Base-by-base conservation (phyloP, 2,329 filamentous ascomycete genomes). In the Fusarium pseudonygamai region DNA sequence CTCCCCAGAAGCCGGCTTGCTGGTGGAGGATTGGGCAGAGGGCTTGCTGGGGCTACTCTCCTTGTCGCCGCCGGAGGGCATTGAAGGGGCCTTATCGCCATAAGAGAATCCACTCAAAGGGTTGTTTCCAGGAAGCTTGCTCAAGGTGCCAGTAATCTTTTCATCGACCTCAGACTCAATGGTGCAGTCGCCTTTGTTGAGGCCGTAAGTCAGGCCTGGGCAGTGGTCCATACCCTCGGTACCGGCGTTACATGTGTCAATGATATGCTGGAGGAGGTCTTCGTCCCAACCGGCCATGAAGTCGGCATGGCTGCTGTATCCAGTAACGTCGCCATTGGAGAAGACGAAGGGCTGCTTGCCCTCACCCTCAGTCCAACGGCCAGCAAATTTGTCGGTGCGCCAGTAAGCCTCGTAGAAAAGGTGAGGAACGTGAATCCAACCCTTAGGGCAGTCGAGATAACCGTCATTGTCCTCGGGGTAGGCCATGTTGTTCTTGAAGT, bases 261-360 rank as follows among this genome's bases (percentile, higher is more conserved):
- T 90, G 72, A 93, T 92, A 69, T 87, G 84, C 81, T 92, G 90
- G 56, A 93, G 89, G 50, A 87, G 85, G 34, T 84, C 80, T 69
- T 88, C 85, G 74, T 94, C 89, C 93, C 93, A 95, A 22, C 89
- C 92, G 71, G 92, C 89, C 73, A 93, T 82, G 83, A 95, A 94
- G 81, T 95, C 92, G 53, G 87, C 92, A 81, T 94, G 92, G 68
- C 87, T 87, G 75, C 89, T 89, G 83, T 89, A 93, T 63, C 92
- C 93, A 16, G 92, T 93, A 26, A 86, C 84, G 64, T 95, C 92
- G 49, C 92, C 92, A 78, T 90, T 91, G 72, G 91, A 84, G 47
- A 93, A 88, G 60, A 93, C 89, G 76, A 93, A 93, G 16, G 90
- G 91, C 82, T 89, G 88, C 30, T 78, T 79, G 75, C 87, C 88